A percentile compares a stretch with the other conserved stretches of the same genome.
Conservation (phyloP, 176 grass and related monocot genomes). For the Oryza coarctata region DNA sequence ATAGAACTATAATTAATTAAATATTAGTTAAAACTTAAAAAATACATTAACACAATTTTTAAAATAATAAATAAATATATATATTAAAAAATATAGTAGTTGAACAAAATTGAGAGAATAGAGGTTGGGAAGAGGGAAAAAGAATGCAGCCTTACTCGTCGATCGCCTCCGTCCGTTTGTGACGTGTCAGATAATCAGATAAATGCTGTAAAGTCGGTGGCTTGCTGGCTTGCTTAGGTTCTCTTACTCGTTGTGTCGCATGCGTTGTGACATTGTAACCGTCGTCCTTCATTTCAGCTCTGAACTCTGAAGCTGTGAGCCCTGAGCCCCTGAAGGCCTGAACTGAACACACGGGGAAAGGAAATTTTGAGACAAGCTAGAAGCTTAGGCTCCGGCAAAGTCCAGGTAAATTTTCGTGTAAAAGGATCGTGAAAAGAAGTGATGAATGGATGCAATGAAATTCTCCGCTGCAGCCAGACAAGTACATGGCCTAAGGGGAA, state of each 20-base stretch:
- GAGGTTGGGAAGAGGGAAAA: too few species aligned
- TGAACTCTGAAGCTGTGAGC: neutral
- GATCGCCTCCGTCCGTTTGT: neutral
- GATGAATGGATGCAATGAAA: neutral
- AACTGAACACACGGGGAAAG: neutral
- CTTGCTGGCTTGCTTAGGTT: slow-evolving; percentile 34
- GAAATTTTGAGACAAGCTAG: neutral
- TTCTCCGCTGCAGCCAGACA: neutral
- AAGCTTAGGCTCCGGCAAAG: too few species aligned
- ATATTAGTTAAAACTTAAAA: too few species aligned
- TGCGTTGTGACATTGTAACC: neutral
- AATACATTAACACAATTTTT: too few species aligned
- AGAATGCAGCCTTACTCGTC: neutral
- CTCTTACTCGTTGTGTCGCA: neutral
- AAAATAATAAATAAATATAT: too few species aligned
- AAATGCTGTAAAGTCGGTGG: slow-evolving; percentile 12
- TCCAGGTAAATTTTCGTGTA: neutral
- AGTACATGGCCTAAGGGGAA: neutral
- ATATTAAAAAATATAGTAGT: too few species aligned
- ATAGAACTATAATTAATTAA: too few species aligned
- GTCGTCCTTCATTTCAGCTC: neutral
- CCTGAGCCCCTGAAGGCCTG: neutral
- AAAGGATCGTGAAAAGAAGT: neutral
- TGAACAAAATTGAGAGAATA: too few species aligned
- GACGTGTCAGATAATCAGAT: neutral